Percentiles rank a stretch among this genome's conserved stretches.
phyloP scores from a whole-genome alignment of 768 basidiomycete species.

The Nidularia pulvinata region DNA sequence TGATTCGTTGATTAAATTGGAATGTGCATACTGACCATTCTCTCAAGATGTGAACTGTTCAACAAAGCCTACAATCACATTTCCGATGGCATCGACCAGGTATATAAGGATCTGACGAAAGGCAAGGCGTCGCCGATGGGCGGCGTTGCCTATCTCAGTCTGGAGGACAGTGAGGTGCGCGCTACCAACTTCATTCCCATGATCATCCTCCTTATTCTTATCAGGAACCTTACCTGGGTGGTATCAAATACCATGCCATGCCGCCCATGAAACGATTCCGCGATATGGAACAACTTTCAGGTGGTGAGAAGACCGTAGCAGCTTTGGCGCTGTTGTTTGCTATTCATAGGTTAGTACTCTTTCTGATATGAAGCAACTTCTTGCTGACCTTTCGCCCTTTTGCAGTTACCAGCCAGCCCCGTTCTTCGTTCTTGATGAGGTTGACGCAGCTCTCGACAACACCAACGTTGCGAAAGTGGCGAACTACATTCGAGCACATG shows the following conservation, averaged over 20 bases:
- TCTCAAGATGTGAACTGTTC: slow-evolving; percentile 72
- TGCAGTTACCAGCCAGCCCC: slow-evolving; percentile 92
- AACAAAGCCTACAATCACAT: slow-evolving; percentile 97
- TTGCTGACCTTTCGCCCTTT: not conserved
- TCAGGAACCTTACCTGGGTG: slow-evolving; percentile 31
- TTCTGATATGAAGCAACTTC: not conserved
- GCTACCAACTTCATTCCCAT: not conserved
- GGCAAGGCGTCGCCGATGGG: slow-evolving; percentile 93
- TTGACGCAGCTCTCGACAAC: slow-evolving; percentile 97
- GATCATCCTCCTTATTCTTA: not conserved
- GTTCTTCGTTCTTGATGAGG: slow-evolving; percentile 98
- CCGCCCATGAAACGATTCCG: slow-evolving; percentile 99
- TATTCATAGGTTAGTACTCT: slow-evolving; percentile 74
- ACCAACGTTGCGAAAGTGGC: slow-evolving; percentile 98
- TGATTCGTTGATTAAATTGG: not conserved
- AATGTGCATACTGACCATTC: not conserved
- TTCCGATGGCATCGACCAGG: slow-evolving; percentile 90
- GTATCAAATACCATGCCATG: slow-evolving; percentile 99
- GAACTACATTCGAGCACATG: slow-evolving; percentile 86
- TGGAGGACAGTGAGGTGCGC: slow-evolving; percentile 93
- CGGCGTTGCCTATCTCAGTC: slow-evolving; percentile 93
- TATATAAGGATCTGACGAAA: slow-evolving; percentile 98
- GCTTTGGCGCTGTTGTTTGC: slow-evolving; percentile 96
- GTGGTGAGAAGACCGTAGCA: slow-evolving; percentile 98
- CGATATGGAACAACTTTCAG: slow-evolving; percentile 98